phyloP scores from a whole-genome alignment of 2,329 filamentous ascomycete species.

The Colletotrichum limetticola region DNA sequence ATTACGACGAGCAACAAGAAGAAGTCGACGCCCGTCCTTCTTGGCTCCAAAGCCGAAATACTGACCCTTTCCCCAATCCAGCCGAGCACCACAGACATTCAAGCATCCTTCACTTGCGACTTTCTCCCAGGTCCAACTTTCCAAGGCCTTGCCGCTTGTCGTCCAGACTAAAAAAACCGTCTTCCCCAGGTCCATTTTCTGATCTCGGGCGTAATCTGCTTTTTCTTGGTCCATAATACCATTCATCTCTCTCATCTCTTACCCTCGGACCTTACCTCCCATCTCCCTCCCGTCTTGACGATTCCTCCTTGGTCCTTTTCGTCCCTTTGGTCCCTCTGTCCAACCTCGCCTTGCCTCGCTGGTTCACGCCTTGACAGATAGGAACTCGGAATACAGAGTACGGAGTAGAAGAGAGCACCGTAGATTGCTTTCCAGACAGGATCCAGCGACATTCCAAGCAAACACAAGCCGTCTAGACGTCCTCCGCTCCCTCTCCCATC shows the following conservation, averaged over 20 bases:
- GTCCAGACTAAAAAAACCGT: slow-evolving; percentile 11
- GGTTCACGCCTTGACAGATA: not conserved
- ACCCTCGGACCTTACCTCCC: slow-evolving; percentile 32
- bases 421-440: slow-evolving; percentile 11
- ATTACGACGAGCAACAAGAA: slow-evolving; percentile 1
- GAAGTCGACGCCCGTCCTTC: slow-evolving; percentile 11
- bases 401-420: not conserved
- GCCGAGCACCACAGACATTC: slow-evolving; percentile 14
- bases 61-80: slow-evolving; percentile 25
- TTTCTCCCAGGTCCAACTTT: not conserved
- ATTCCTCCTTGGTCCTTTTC: slow-evolving; percentile 18
- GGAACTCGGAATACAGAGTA: not conserved
- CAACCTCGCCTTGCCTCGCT: slow-evolving; percentile 25
- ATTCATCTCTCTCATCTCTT: not conserved
- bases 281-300: slow-evolving; percentile 17
- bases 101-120: slow-evolving; percentile 10
- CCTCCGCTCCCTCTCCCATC: slow-evolving; percentile 14
- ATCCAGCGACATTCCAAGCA: slow-evolving; percentile 29
- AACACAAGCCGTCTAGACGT: not conserved
- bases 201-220: slow-evolving; percentile 2
- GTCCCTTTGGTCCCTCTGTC: slow-evolving; percentile 21
- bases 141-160: not conserved
- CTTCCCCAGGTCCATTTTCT: not conserved
- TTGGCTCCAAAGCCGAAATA: slow-evolving; percentile 24
- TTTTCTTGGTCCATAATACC: slow-evolving; percentile 23